Percentiles rank a stretch among this genome's conserved stretches.
Conservation (phyloP, 495 filamentous ascomycete species). For the Aspergillus panamensis region DNA sequence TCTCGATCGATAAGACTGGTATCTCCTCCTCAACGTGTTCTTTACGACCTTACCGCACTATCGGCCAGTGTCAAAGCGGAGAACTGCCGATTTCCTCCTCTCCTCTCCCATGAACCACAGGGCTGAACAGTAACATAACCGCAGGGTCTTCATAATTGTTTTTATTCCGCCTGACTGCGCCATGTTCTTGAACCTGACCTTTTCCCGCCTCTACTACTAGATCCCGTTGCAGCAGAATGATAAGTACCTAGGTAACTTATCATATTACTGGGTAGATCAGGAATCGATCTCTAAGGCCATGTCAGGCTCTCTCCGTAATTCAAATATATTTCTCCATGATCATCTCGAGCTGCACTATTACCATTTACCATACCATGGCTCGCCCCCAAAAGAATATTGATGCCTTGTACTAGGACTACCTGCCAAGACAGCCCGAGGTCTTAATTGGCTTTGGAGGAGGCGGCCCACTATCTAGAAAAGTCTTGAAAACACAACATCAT, state of each 20-base stretch:
- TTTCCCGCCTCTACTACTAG: not conserved
- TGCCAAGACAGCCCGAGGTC: slow-evolving; percentile 4
- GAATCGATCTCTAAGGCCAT: too few species aligned
- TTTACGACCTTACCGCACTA: slow-evolving; percentile 2
- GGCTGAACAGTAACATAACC: slow-evolving; percentile 21
- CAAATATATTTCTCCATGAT: too few species aligned
- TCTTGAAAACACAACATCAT: not conserved
- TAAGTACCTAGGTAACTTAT: too few species aligned
- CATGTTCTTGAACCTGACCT: not conserved
- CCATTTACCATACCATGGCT: slow-evolving; percentile 9
- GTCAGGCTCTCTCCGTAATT: too few species aligned
- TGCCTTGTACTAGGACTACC: slow-evolving; percentile 20
- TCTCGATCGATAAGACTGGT: slow-evolving; percentile 4
- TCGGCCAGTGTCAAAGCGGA: slow-evolving; percentile 11
- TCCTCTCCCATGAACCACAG: slow-evolving; percentile 11
- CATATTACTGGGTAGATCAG: too few species aligned
- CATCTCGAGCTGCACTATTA: not conserved
- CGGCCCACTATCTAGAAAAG: not conserved
- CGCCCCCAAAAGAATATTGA: slow-evolving; percentile 15
- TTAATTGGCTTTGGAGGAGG: not conserved
- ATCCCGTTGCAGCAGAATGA: too few species aligned
- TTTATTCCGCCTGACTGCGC: not conserved
- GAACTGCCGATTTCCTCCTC: slow-evolving; percentile 14
- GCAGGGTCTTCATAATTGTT: not conserved
- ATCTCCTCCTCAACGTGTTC: slow-evolving; percentile 38